Percentiles rank a stretch among this genome's conserved stretches.
These are phyloP conservation scores for Aspergillus melleus DNA, from an alignment of 2,329 filamentous ascomycete genomes.

Conservation along the genomic window DNA sequence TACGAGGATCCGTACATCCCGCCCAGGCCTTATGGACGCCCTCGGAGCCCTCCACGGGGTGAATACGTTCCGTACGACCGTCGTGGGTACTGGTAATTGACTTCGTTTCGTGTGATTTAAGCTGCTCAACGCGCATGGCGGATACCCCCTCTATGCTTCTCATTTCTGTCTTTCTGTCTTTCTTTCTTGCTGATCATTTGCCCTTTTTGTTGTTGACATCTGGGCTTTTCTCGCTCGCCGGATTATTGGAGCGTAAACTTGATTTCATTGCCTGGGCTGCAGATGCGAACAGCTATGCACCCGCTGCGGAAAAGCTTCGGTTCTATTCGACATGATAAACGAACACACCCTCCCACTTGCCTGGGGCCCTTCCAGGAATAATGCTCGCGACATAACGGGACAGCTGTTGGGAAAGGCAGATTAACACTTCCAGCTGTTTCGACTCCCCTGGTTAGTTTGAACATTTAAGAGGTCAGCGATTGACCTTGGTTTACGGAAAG, in stretches of 20 bases:
- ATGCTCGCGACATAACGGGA: not conserved
- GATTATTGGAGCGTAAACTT: not conserved
- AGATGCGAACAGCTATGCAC: not conserved
- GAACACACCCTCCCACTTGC: not conserved
- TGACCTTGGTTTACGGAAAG: not conserved
- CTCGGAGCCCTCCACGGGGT: conserved; percentile 42
- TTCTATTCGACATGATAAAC: conserved; percentile 6
- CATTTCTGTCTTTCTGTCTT: conserved; percentile 8
- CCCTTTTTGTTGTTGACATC: conserved; percentile 4
- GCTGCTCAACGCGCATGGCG: conserved; percentile 22
- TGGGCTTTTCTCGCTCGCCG: not conserved
- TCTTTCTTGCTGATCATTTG: conserved; percentile 8
- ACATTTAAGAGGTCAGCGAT: not conserved
- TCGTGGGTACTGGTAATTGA: conserved; percentile 46
- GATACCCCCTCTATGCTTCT: conserved; percentile 23
- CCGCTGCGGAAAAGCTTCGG: not conserved
- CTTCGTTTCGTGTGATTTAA: conserved; percentile 9
- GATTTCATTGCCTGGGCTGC: not conserved
- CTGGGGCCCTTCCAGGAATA: not conserved
- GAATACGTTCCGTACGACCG: conserved; percentile 46
- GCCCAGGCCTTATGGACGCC: conserved; percentile 54
- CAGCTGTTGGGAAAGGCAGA: not conserved
- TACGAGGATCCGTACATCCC: conserved; percentile 63
- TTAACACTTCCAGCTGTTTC: not conserved
- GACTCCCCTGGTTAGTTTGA: not conserved